Base-by-base conservation (phyloP, 305 asterid species). In the Fraxinus paxiana region DNA sequence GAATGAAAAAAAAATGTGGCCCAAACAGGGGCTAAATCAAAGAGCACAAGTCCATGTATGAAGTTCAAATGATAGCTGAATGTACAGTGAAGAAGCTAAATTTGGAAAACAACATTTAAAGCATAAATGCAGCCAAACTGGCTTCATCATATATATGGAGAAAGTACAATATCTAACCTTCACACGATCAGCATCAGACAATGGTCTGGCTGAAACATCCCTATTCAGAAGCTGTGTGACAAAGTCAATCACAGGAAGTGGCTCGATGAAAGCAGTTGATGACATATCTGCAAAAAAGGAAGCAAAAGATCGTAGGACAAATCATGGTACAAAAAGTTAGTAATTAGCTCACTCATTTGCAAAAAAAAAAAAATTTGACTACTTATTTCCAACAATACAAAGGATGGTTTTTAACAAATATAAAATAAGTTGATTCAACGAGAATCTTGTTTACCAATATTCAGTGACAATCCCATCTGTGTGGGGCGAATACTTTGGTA, bases 401-500 rank as follows among this genome's bases (percentile, higher is more conserved):
- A 43, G 41, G 63, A 26, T 8, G 33, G 33, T 24, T 9, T 63
- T n/a, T 9, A 37, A 59, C 20, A 41, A 46, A 28, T 41, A 34
- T 0, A 35, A 43, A 61, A 26, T 15, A 15, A 3, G 13, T 33
- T 30, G 73, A 26, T 26, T 34, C 38, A 13, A 67, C 5, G 7
- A 80, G 8, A 51, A 24, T 31, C n/a, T 24, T 71, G 54, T 88
- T 84, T 86, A 95, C 99, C 99, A 7, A 95, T 95, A 76, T 95
- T 97, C 67, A 97, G 77, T 0, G 99, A 97, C 86, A 97, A 82
- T 1, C 99, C 99, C 98, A 94, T 97, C 86, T 97, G 99, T 12
- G 99, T 97, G 33, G 99, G 99, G 17, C 99, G 97, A 74, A 97
- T 94, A 79, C 99, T 97, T 83, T 97, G 99, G 83, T 97, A 94